Conservation (phyloP, 2,329 filamentous ascomycete genomes). For the Sclerotinia glacialis region DNA sequence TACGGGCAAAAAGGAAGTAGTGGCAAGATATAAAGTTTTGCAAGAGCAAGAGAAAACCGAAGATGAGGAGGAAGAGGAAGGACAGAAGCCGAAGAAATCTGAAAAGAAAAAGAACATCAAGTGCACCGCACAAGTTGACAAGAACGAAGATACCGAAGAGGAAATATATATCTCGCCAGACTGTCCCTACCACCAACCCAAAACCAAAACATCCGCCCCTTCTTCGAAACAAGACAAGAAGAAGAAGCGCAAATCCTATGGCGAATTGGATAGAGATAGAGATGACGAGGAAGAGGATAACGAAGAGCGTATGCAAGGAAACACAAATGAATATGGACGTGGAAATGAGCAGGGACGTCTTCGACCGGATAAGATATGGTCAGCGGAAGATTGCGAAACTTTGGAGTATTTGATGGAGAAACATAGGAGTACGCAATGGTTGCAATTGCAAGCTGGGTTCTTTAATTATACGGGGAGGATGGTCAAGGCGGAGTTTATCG, state of each 20-base stretch:
- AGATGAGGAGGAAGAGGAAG: neutral
- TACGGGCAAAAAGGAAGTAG: conserved; percentile 25
- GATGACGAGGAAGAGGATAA: neutral
- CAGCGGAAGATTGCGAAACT: conserved; percentile 34
- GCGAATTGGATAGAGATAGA: neutral
- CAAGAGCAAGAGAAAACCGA: conserved; percentile 21
- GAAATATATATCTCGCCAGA: conserved; percentile 1
- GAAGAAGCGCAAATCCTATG: conserved; percentile 14
- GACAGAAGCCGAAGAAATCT: neutral
- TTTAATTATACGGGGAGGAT: conserved; percentile 39
- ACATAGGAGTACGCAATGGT: conserved; percentile 36
- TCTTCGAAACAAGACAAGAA: neutral
- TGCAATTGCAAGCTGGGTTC: conserved; percentile 37
- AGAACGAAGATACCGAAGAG: conserved; percentile 12
- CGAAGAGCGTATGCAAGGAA: neutral
- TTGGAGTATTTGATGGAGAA: conserved; percentile 34
- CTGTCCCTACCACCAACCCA: conserved; percentile 10
- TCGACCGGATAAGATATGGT: conserved; percentile 33
- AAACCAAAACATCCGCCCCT: neutral
- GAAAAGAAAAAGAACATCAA: neutral
- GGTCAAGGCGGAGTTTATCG: conserved; percentile 35
- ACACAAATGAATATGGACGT: neutral
- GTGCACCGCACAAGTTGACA: neutral
- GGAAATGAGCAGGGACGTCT: conserved; percentile 20
- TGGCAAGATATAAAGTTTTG: conserved; percentile 26